Evolutionary conservation across 306 rosid species (phyloP), one percentile per base, ranked within the genome.

Genomic region (Dryas alaskensis): DNA sequence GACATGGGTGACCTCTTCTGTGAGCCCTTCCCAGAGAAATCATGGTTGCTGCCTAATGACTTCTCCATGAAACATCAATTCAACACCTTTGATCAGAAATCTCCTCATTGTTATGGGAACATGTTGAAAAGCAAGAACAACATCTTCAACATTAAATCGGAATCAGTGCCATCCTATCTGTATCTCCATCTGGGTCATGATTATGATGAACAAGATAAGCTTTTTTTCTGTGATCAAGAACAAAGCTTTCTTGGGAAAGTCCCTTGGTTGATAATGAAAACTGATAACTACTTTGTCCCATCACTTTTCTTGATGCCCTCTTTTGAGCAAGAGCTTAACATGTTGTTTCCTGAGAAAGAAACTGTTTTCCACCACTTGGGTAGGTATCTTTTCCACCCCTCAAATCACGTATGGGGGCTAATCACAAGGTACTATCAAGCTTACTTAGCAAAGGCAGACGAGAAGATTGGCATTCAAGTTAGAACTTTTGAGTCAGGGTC

Each of bases 1-100:
- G 93, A 90, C 73, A 83, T 88, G 93, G 61, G 59, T 14, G 89
- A 88, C 76, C 93, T 90, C 73, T 86, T 90, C 22, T 90, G 96
- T 54, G 96, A 90, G 76, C 89, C 96, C 7, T 88, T 90, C 69
- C 91, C 90, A 7, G 83, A 83, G 8, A 66, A 79, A 48, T 84
- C 93, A 12, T 90, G 96, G 96, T 70, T 83, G 44, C 85, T 90
- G n/a, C 87, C 96, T 52, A 50, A 72, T 5, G 84, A 86, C 74
- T 90, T 90, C 37, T 88, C 96, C 70, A 73, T 86, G 4, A 72
- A 73, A 27, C 62, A 76, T 43, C 79, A 83, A 6, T 74, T 88
- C 9, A 43, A 11, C 25, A 22, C 45, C 61, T 82, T 90, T 48
- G 75, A 76, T 80, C 85, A 83, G 76, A 67, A 85, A 25, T 88